Evolutionary conservation across 768 basidiomycete genomes (phyloP), one percentile per base, ranked within the genome.

Genomic region (Amanita polypyramis): DNA sequence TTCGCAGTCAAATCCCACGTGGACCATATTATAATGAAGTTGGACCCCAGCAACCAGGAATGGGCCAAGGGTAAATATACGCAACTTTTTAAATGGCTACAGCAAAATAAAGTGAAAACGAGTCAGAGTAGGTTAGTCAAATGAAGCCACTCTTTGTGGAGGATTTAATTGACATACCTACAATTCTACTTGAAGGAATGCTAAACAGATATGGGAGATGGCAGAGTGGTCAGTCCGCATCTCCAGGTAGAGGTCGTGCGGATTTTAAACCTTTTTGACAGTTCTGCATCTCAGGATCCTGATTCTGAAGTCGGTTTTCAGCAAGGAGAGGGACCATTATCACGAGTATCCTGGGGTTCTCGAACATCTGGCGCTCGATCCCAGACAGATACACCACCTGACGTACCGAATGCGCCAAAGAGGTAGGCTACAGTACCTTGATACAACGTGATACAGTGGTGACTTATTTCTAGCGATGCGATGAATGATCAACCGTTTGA

Each of bases 141-240:
- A 21, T 33, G 33, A 20, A 5, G 8, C 19, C 5, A n/a, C 19
- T 21, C 25, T 25, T 19, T 12, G 14, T n/a, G 14, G 15, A 21
- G 15, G 7, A 14, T n/a, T 35, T 3, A 5, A 17, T 33, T 45
- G 12, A 42, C 19, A 10, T 14, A n/a, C 9, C 10, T 8, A 25
- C 5, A 21, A 10, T 15, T 25, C 17, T 21, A 6, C 4, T 4
- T 37, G 11, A 30, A 39, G 44, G 21, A 40, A 27, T 20, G 25
- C 34, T 15, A 29, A 48, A 19, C n/a, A 48, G 29, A 40, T 48
- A 8, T 48, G 37, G 37, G 47, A 42, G 27, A 40, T 40, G 27
- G 47, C 44, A 21, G 33, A 35, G 34, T 33, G 33, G 40, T 48
- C 47, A 39, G 47, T 48, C 10, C 25, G 2, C n/a, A 11, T 17